A percentile compares a stretch with the other conserved stretches of the same genome.
phyloP scores from a whole-genome alignment of 768 basidiomycete genomes.

The Mycena albidolilacea region DNA sequence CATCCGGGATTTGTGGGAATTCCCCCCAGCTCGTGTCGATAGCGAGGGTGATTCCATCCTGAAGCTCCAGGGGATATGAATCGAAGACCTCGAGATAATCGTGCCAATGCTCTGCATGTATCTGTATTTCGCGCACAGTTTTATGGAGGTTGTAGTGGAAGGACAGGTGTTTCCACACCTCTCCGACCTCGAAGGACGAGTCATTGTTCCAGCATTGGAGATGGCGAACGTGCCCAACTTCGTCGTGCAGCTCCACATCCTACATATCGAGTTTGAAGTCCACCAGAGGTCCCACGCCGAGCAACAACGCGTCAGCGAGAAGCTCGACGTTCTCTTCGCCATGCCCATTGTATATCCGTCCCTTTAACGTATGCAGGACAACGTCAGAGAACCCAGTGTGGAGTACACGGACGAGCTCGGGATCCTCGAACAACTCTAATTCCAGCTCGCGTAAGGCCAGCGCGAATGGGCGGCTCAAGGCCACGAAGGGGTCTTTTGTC shows the following conservation, averaged over 20 bases:
- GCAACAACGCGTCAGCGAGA: background rate
- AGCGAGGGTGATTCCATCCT: background rate
- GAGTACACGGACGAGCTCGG: slow-evolving; percentile 1
- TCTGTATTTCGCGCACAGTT: slow-evolving; percentile 17
- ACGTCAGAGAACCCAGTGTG: slow-evolving; percentile 7
- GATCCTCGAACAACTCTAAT: background rate
- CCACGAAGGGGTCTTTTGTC: background rate
- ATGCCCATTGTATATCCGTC: background rate
- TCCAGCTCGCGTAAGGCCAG: slow-evolving; percentile 18
- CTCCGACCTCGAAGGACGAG: background rate
- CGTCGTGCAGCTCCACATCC: background rate
- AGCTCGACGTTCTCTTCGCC: background rate
- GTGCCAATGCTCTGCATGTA: background rate
- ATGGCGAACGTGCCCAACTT: slow-evolving; percentile 3
- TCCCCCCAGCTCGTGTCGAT: background rate
- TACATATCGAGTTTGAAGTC: background rate
- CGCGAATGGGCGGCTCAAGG: slow-evolving; percentile 1
- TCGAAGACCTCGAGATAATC: background rate
- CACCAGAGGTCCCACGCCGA: background rate
- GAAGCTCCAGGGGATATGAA: background rate
- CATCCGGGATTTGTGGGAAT: background rate
- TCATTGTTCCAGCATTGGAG: slow-evolving; percentile 15
- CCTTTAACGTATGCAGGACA: background rate
- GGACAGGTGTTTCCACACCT: slow-evolving; percentile 14
- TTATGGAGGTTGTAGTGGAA: slow-evolving; percentile 4